Evolutionary conservation across 768 basidiomycete genomes (phyloP), one percentile per base, ranked within the genome.

Genomic region (Lyophyllum atratum): DNA sequence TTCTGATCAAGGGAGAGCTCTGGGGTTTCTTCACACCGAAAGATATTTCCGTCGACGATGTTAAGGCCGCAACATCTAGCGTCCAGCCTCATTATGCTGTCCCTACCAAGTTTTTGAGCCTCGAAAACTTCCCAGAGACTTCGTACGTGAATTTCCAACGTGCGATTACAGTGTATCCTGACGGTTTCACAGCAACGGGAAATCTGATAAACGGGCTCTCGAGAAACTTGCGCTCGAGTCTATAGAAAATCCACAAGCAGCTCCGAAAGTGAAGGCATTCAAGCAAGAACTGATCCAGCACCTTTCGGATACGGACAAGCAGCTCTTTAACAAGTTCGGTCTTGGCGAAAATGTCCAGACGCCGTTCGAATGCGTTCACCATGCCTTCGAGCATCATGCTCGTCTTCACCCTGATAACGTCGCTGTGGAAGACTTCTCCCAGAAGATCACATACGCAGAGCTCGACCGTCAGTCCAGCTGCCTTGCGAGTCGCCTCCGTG

Each of bases 31-130:
- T 77, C 19, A 79, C 81, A 14, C 83, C 83, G 2, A 62, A 61
- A 6, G 64, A 57, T 24, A 69, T 72, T 4, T 60, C 67, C 46
- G 54, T 69, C 12, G 76, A 77, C 24, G 70, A 70, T n/a, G 78
- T 83, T 31, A 71, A 67, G 54, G 66, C 68, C 26, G 77, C 76
- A 21, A 71, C 78, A 3, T 70, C 78, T n/a, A 76, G 79, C 55
- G 69, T 81, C 6, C 81, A 82, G 61, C 82, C 84, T 15, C 81
- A 84, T 66, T 85, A 85, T 64, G 84, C 83, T 8, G 79, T 84
- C 17, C 83, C 84, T 6, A 74, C 76, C 11, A 72, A 73, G 28
- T 76, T 75, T 58, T 40, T 80, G 29, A 61, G 71, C 6, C 66
- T 84, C 55, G 73, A 72, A 21, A 69, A 72, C 31, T 79, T 85